A percentile compares a stretch with the other conserved stretches of the same genome.
These are phyloP conservation scores for Scytalidium lignicola DNA, from an alignment of 2,329 filamentous ascomycete genomes.

Conservation along the genomic window DNA sequence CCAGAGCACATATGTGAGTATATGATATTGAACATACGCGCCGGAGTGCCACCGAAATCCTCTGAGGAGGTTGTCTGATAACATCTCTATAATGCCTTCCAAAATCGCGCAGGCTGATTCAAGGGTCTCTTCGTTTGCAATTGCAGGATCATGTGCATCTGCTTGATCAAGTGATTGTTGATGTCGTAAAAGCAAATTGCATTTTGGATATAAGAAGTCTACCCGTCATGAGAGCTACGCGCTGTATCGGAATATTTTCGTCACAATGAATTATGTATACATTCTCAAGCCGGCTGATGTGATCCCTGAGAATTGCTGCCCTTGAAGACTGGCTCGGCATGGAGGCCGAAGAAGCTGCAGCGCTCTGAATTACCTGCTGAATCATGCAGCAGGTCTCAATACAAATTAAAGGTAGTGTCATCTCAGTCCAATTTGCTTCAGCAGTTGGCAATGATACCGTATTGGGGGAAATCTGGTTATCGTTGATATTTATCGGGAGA, in stretches of 20 bases:
- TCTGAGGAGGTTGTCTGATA: conserved; percentile 3
- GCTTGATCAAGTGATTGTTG: neutral
- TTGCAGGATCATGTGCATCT: neutral
- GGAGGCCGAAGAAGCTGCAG: neutral
- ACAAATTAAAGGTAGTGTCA: conserved; percentile 22
- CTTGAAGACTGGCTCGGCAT: neutral
- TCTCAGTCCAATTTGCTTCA: conserved; percentile 20
- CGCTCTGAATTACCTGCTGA: conserved; percentile 1
- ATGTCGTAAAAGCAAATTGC: conserved; percentile 1
- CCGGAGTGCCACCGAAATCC: conserved; percentile 2
- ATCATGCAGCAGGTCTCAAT: conserved; percentile 11
- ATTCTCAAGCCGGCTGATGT: conserved; percentile 15
- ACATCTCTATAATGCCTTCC: neutral
- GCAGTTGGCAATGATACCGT: conserved; percentile 11
- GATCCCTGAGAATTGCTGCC: neutral
- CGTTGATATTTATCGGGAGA: conserved; percentile 40
- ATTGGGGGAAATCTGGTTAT: conserved; percentile 33
- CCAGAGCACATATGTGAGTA: conserved; percentile 4
- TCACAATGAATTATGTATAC: conserved; percentile 5
- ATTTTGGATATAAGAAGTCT: neutral
- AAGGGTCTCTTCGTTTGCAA: conserved; percentile 1
- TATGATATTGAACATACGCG: conserved; percentile 4
- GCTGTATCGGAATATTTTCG: conserved; percentile 10
- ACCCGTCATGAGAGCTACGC: neutral
- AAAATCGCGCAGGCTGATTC: conserved; percentile 2